Base-by-base conservation (phyloP, 768 basidiomycete species). In the Lactarius indigo region DNA sequence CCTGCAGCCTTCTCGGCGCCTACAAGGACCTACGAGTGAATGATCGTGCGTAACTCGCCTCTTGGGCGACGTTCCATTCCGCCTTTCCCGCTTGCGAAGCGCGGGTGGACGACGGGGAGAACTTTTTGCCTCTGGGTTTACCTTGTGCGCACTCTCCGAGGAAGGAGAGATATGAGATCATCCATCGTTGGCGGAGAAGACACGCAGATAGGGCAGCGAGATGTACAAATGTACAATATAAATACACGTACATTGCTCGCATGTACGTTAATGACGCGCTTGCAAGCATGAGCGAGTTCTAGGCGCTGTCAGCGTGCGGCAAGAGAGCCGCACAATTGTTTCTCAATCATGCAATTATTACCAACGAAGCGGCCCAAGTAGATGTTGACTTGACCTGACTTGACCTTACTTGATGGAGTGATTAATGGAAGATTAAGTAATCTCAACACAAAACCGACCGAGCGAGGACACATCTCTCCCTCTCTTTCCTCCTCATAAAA, bases 241-340 rank as follows among this genome's bases (percentile, higher is more conserved):
- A 30, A 39, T 66, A 66, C 60, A 66, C 65, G 65, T 66, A 66
- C 64, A 65, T 61, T 65, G 18, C 20, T 9, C 30, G 55, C 30
- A 55, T 20, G 54, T 3, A 56, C 17, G 18, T 31, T 56, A 56
- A 55, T 55, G 54, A 31, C 57, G 33, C 56, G 56, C 39, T 50
- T 50, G 23, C n/a, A 12, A 52, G 44, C 10, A 18, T 28, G 54
- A 55, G 28, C 12, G 28, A 31, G 54, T 31, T 55, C 26, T 55
- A 31, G 55, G 17, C 55, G 55, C 55, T 20, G 55, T 33, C 55
- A 56, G 18, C 6, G 28, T 52, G 50, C 26, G 13, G 23, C 23
- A 52, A 13, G 18, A 50, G 12, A 52, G 17, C 26, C n/a, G 5
- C 26, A 52, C 50, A 52, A 52, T 52, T 52, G 23, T 50, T 23